These are phyloP conservation scores for Schrenkiella parvula DNA, from an alignment of 345 rosid species.

Conservation along the genomic window DNA sequence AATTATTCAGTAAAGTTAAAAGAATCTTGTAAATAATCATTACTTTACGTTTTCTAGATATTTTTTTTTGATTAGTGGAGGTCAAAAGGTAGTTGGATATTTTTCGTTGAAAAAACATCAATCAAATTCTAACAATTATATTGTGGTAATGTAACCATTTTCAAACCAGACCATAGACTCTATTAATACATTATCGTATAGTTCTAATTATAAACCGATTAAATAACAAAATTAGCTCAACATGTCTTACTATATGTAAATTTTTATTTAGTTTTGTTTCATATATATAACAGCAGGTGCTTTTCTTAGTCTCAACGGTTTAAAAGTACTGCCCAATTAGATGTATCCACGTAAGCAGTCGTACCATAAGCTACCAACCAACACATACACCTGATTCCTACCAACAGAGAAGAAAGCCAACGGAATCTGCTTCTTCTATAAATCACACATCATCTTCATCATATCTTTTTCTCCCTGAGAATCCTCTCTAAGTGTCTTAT, in stretches of 20 bases:
- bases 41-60: constrained; percentile 29
- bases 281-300: neutral
- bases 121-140: constrained; percentile 5
- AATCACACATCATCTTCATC: constrained; percentile 11
- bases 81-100: constrained; percentile 23
- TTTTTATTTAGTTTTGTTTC: neutral
- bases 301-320: constrained; percentile 23
- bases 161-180: neutral
- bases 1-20: constrained; percentile 25
- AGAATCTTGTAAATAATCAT: neutral
- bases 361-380: constrained; percentile 22
- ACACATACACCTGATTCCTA: constrained; percentile 11
- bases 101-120: constrained; percentile 9
- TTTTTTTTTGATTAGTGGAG: neutral
- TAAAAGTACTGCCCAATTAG: neutral
- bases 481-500: neutral
- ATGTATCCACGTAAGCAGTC: neutral
- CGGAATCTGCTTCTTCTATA: constrained; percentile 16
- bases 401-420: neutral
- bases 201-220: neutral
- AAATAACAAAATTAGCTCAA: neutral
- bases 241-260: neutral
- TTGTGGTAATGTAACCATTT: neutral
- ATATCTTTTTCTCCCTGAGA: constrained; percentile 13
- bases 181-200: constrained; percentile 4